Evolutionary conservation across 2,329 filamentous ascomycete genomes (phyloP).

Genomic region (Shiraia bambusicola): DNA sequence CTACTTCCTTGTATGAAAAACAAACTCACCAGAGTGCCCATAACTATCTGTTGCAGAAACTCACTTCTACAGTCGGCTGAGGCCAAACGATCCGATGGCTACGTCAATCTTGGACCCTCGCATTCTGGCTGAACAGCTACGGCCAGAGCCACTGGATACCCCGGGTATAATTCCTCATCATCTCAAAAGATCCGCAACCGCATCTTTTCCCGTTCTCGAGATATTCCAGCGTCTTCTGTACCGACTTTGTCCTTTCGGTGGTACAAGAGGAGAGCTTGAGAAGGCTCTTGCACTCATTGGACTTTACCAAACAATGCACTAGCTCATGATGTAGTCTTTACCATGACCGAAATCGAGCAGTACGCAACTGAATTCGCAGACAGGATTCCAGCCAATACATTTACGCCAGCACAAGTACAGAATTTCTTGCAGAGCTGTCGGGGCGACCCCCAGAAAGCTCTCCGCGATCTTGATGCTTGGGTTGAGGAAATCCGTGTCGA

Average conservation of each 20-base stretch:
- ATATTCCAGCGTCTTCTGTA: conserved; percentile 30
- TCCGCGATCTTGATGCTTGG: conserved; percentile 24
- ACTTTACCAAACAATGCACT: conserved; percentile 27
- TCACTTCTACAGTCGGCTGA: no score
- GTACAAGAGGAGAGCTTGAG: conserved; percentile 16
- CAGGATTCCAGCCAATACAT: conserved; percentile 27
- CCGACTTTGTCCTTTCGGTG: conserved; percentile 19
- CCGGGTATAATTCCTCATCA: conserved; percentile 28
- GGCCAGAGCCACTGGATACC: conserved; percentile 28
- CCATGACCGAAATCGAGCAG: conserved; percentile 21
- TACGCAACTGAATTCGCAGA: conserved; percentile 28
- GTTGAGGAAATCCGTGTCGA: conserved; percentile 12
- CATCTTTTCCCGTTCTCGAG: conserved; percentile 28
- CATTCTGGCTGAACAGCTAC: conserved; percentile 7
- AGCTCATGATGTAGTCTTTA: conserved; percentile 19
- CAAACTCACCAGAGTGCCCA: no score
- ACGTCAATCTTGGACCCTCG: background rate
- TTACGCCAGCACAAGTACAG: conserved; percentile 38
- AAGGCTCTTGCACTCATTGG: conserved; percentile 26
- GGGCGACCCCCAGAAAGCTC: conserved; percentile 25
- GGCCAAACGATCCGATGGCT: no score
- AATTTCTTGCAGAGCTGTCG: conserved; percentile 32
- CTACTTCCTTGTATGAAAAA: no score
- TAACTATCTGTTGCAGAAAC: no score
- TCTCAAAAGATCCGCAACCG: conserved; percentile 20